Conservation (phyloP, 2,329 filamentous ascomycete species). For the Trichoderma asperellum region DNA sequence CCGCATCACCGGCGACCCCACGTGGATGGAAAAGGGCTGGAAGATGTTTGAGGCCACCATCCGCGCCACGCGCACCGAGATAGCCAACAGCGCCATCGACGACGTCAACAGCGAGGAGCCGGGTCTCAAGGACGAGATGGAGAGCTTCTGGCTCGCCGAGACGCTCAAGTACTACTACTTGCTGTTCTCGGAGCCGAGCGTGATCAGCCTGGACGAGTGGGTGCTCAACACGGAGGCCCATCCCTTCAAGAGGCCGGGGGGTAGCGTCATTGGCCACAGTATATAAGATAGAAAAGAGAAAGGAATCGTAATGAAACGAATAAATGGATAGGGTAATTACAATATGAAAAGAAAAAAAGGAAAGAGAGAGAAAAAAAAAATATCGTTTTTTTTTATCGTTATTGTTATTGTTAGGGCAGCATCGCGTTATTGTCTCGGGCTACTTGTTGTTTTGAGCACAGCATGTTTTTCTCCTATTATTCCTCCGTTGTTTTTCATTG, state of each 20-base stretch:
- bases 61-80: conserved; percentile 65
- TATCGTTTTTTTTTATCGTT: neutral
- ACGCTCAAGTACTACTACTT: conserved; percentile 93
- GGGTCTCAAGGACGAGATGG: conserved; percentile 66
- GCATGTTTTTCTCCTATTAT: neutral
- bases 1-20: conserved; percentile 78
- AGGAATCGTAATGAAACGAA: neutral
- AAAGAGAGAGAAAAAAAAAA: neutral
- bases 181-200: conserved; percentile 69
- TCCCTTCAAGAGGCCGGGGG: conserved; percentile 54
- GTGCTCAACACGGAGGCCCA: conserved; percentile 69
- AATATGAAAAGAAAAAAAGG: neutral
- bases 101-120: conserved; percentile 59
- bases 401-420: neutral
- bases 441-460: neutral
- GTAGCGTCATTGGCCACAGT: conserved; percentile 17
- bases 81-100: conserved; percentile 71
- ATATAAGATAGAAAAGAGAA: neutral
- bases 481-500: neutral
- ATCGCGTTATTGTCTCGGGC: neutral
- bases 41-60: conserved; percentile 78
- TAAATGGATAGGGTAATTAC: neutral
- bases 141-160: conserved; percentile 90
- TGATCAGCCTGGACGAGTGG: conserved; percentile 71
- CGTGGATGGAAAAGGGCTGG: conserved; percentile 83